Percentiles rank a stretch among this genome's conserved stretches.
These are phyloP conservation scores for Candida michaelii DNA, from an alignment of 805 yeast genomes.

Conservation along the genomic window DNA sequence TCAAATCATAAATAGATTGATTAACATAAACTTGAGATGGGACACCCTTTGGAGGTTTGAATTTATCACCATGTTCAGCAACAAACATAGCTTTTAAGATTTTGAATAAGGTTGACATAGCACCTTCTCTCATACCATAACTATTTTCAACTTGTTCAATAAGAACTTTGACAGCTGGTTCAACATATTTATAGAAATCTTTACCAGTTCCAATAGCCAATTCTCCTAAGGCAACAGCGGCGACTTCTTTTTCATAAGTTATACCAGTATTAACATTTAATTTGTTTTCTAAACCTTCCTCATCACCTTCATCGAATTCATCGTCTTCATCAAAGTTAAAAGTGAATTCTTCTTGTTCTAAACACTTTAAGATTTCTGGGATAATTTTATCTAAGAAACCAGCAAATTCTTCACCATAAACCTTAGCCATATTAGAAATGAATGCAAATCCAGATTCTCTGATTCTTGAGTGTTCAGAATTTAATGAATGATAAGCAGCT, in stretches of 20 bases:
- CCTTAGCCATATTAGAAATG: constrained; percentile 90
- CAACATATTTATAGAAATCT: constrained; percentile 75
- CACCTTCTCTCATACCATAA: constrained; percentile 88
- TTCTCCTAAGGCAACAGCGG: constrained; percentile 87
- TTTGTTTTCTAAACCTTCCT: constrained; percentile 66
- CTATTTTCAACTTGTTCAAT: constrained; percentile 78
- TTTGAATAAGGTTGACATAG: constrained; percentile 80
- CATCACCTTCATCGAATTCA: constrained; percentile 54
- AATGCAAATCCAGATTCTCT: constrained; percentile 95
- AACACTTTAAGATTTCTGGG: constrained; percentile 79
- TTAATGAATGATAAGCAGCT: constrained; percentile 78
- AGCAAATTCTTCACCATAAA: constrained; percentile 86
- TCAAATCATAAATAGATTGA: constrained; percentile 54
- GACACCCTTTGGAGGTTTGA: constrained; percentile 60
- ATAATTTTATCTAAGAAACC: constrained; percentile 80
- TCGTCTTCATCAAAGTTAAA: constrained; percentile 55
- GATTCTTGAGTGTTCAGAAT: constrained; percentile 76
- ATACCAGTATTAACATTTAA: constrained; percentile 91
- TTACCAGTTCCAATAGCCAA: constrained; percentile 85
- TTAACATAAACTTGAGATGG: constrained; percentile 62
- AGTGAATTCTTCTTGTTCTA: constrained; percentile 84
- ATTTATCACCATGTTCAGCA: constrained; percentile 47
- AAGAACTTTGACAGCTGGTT: constrained; percentile 61
- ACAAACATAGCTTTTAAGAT: constrained; percentile 69
- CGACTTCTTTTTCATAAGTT: constrained; percentile 93